Evolutionary conservation across 176 grass and related monocot species (phyloP).

Genomic region (Pharus latifolius): DNA sequence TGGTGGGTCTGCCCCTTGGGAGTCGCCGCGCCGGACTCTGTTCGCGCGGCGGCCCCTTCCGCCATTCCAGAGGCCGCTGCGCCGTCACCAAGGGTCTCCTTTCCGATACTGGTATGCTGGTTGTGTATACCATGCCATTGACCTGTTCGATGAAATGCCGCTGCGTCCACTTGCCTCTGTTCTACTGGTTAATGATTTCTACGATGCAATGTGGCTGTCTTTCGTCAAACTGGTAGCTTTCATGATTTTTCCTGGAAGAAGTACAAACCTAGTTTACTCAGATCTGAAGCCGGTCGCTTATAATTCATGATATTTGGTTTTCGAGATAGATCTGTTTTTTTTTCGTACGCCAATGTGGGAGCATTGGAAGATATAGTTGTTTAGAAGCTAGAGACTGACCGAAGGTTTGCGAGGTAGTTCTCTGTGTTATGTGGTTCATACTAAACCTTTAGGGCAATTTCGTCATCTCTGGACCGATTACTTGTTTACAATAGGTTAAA

Average conservation of each 20-base stretch:
- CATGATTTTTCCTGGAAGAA: too few species aligned
- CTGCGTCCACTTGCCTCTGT: neutral
- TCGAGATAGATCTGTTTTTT: neutral
- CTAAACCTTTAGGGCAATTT: neutral
- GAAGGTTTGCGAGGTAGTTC: too few species aligned
- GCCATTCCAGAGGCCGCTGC: neutral
- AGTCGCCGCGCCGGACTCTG: neutral
- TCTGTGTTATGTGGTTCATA: too few species aligned
- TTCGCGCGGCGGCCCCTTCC: neutral
- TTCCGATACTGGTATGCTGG: constrained; percentile 17
- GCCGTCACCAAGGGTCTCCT: neutral
- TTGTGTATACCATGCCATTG: too few species aligned
- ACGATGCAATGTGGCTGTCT: neutral
- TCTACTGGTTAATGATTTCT: neutral
- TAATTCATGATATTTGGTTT: neutral
- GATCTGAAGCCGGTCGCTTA: too few species aligned
- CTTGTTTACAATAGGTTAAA: too few species aligned
- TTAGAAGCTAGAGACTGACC: neutral
- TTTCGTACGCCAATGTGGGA: too few species aligned
- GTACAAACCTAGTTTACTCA: too few species aligned
- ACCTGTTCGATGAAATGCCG: neutral
- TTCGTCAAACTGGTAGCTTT: neutral
- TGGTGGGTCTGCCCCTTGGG: neutral
- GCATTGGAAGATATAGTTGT: neutral
- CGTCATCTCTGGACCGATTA: too few species aligned